Evolutionary conservation across 106 monocot genomes (phyloP), one percentile per base, ranked within the genome.

Genomic region (Acanthochlamys bracteata): DNA sequence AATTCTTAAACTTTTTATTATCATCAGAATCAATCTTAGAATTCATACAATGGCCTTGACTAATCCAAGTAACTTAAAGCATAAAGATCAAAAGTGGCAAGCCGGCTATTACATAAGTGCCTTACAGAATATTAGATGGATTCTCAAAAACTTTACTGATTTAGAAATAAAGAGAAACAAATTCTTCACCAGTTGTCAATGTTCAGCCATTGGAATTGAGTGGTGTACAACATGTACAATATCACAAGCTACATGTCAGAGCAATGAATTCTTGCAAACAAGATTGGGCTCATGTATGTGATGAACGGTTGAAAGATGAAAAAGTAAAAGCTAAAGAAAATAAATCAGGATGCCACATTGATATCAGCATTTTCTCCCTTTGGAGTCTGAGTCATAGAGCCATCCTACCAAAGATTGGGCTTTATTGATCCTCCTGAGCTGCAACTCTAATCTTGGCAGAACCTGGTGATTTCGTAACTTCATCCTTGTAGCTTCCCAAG

Each of bases 401-500:
- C 23, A 15, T 26, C 49, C 47, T 25, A 25, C 13, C 12, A 47
- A 14, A 51, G 15, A 13, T 51, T 25, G 16, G 40, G 7, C 11
- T 14, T 26, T 54, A 52, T 66, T 33, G 27, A 40, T 66, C 54
- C 20, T 54, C 53, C n/a, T 24, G 24, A 27, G 7, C 53, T 54
- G 66, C 25, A 54, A 12, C 27, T 25, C 39, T 33, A 39, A 52
- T 66, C 53, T 58, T 58, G 11, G 14, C 15, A 57, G 22, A 0
- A 17, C 4, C 9, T 46, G 27, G 17, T 16, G 57, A 57, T 57
- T 58, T 68, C 7, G 55, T 25, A 22, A 41, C 45, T 0, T 53
- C 54, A 22, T 23, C 57, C 23, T 68, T 57, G 55, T 12, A 24
- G 39, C 42, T 53, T 21, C 57, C 68, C 22, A 68, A 25, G 42